A percentile compares a stretch with the other conserved stretches of the same genome.
Evolutionary conservation across 1,284 basidiomycete species (phyloP).

Genomic region (Termitomyces sp.): DNA sequence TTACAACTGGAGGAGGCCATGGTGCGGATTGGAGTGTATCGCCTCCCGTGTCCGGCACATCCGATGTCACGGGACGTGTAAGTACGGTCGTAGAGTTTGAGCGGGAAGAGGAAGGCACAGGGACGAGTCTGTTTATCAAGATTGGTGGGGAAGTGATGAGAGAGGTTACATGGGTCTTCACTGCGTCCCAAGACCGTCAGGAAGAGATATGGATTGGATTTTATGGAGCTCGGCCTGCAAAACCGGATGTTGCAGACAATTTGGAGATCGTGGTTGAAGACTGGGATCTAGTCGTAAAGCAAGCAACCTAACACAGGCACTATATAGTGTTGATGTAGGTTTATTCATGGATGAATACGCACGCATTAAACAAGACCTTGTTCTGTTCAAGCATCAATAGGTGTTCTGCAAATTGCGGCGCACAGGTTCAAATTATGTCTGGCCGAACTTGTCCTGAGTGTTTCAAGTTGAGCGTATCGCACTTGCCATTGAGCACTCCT

Average conservation of each 20-base stretch:
- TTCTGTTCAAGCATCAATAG: not conserved
- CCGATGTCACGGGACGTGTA: conserved; percentile 4
- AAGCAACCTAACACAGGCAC: not conserved
- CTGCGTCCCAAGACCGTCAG: conserved; percentile 6
- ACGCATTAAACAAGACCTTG: no score
- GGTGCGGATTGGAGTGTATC: conserved; percentile 20
- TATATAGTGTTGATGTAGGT: not conserved
- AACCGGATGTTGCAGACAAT: conserved; percentile 2
- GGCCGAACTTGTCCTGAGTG: no score
- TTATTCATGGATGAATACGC: no score
- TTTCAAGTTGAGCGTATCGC: no score
- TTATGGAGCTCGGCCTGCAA: conserved; percentile 17
- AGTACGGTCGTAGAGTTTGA: conserved; percentile 15
- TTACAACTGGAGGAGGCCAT: conserved; percentile 7
- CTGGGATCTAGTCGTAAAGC: conserved; percentile 8
- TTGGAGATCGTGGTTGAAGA: conserved; percentile 6
- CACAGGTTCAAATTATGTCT: no score
- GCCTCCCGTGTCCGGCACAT: conserved; percentile 4
- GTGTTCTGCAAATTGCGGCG: not conserved
- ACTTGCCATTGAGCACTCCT: no score
- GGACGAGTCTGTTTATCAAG: conserved; percentile 16
- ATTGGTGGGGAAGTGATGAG: conserved; percentile 16
- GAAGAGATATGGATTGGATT: conserved; percentile 19
- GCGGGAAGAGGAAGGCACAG: conserved; percentile 15
- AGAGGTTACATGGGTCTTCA: conserved; percentile 20